These are phyloP conservation scores for Diplogelasinospora grovesii DNA, from an alignment of 495 filamentous ascomycete species.

Conservation along the genomic window DNA sequence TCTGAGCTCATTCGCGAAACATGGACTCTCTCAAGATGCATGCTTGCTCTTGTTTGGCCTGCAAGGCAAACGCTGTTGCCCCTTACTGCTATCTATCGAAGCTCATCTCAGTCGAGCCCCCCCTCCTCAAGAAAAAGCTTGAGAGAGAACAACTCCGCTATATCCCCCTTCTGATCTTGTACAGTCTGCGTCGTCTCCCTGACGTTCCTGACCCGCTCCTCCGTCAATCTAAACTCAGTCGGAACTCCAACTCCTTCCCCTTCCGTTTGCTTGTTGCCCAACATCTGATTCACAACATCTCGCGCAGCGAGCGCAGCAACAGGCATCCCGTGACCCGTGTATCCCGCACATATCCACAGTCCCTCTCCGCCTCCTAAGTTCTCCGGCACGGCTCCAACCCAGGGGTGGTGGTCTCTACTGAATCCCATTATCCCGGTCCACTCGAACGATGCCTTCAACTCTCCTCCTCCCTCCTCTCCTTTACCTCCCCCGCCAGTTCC, in stretches of 20 bases:
- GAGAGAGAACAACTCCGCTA: too few relatives aligned
- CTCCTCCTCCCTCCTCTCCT: conserved; percentile 4
- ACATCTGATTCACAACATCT: conserved; percentile 58
- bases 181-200: conserved; percentile 6
- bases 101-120: too few relatives aligned
- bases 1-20: too few relatives aligned
- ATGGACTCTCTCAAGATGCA: too few relatives aligned
- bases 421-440: conserved; percentile 88
- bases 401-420: conserved; percentile 60
- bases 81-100: too few relatives aligned
- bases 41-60: too few relatives aligned
- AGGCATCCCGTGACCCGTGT: conserved; percentile 78
- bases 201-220: conserved; percentile 27
- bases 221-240: conserved; percentile 41
- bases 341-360: conserved; percentile 53
- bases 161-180: neutral
- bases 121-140: too few relatives aligned
- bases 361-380: conserved; percentile 28
- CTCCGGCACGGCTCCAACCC: conserved; percentile 54
- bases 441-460: conserved; percentile 50
- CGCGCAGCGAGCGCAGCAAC: conserved; percentile 63
- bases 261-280: conserved; percentile 34
- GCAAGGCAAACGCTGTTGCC: too few relatives aligned
- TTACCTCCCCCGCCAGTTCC: conserved; percentile 26
- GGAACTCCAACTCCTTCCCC: too few relatives aligned